These are phyloP conservation scores for Verruconis gallopava DNA, from an alignment of 2,329 filamentous ascomycete genomes.

Conservation along the genomic window DNA sequence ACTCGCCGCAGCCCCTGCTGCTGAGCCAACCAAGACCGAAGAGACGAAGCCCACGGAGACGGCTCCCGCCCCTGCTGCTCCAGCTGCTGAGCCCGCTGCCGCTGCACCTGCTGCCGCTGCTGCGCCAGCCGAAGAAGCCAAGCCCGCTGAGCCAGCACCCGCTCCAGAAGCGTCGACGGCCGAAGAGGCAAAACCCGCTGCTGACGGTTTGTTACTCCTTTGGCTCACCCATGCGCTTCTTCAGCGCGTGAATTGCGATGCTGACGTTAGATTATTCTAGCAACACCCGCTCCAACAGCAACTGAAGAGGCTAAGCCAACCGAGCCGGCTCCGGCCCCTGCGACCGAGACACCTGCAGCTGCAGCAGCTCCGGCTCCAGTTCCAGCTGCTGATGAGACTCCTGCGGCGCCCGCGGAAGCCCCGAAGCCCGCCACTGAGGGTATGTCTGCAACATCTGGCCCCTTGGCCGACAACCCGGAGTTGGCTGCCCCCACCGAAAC, in stretches of 20 bases:
- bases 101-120: slow-evolving; percentile 1
- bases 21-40: not conserved
- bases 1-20: not conserved
- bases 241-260: slow-evolving; percentile 1
- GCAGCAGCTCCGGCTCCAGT: slow-evolving; percentile 6
- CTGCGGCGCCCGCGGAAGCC: too few species aligned
- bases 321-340: not conserved
- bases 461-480: slow-evolving; percentile 2
- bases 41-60: slow-evolving; percentile 9
- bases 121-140: not conserved
- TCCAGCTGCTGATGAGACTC: too few species aligned
- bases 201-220: not conserved
- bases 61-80: slow-evolving; percentile 1
- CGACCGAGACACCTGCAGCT: slow-evolving; percentile 1
- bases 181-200: slow-evolving; percentile 4
- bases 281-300: slow-evolving; percentile 2
- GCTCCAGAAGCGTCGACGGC: slow-evolving; percentile 1
- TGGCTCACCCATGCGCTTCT: not conserved
- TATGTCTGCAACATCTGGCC: too few species aligned
- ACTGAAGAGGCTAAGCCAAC: not conserved
- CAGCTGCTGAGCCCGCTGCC: slow-evolving; percentile 2
- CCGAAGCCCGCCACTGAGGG: too few species aligned
- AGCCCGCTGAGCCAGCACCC: not conserved
- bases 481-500: slow-evolving; percentile 1
- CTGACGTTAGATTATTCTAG: not conserved